Evolutionary conservation across 768 basidiomycete genomes (phyloP), one percentile per base, ranked within the genome.

Genomic region (Lactarius pseudohatsudake): DNA sequence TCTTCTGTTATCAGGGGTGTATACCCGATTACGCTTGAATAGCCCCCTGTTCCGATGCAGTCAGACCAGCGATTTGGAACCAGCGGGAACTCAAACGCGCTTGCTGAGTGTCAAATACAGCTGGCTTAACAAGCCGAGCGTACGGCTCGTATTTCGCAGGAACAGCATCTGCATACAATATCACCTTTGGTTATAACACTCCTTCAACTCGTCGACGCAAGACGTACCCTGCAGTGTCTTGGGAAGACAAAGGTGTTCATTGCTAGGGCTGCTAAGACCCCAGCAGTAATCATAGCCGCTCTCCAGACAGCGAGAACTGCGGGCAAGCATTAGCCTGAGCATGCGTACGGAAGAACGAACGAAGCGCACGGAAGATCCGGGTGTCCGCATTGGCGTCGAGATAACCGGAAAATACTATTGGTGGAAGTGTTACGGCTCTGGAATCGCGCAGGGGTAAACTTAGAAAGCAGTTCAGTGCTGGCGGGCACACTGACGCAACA

Each of bases 241-340:
- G 82, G 82, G 66, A 81, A 84, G 8, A 84, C 62, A 6, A 83
- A 55, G 36, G 77, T 78, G 68, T 82, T 84, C 74, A 80, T 75
- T 32, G 77, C 47, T 10, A 84, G 70, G 4, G 82, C 83, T 16
- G 77, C 77, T 30, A 83, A 67, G 61, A 84, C 82, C 13, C 83
- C 82, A 22, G 76, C 74, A 59, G 75, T 74, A 34, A 84, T 84
- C 75, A 81, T 78, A 3, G 72, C 68, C 18, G 77, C 79, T 57
- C 82, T 76, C 54, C 78, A 73, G 13, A 76, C 68, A 16, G 81
- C 78, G 10, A 83, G 72, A 53, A 72, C 83, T 84, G 62, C 6
- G 57, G 13, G 16, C 11, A 18, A 15, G n/a, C 5, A 20, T 69
- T 20, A 66, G 47, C 18, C 10, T 16, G 10, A 13, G 53, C 22